Base-by-base conservation (phyloP, 331 rosid species). In the Telfairia occidentalis region DNA sequence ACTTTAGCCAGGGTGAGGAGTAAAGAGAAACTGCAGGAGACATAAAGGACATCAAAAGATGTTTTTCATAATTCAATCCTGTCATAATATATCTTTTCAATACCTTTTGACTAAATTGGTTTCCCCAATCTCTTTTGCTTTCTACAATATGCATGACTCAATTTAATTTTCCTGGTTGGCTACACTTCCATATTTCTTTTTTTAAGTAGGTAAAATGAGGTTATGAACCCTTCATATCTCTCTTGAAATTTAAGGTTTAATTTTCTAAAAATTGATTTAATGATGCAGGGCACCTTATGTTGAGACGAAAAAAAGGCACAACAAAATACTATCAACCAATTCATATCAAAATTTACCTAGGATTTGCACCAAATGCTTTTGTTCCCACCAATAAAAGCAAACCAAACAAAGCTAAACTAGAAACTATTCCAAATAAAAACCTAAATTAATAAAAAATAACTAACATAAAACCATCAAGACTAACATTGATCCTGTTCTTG, bases 21-120 rank as follows among this genome's bases (percentile, higher is more conserved):
- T 48, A 29, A 45, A 28, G 53, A 46, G 42, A 46, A 46, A 24
- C 58, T 28, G 42, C 21, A 2, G 15, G 29, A 43, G 9, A 1
- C 21, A 4, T 7, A 8, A 70, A 43, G 32, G 6, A 69, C 9
- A 23, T 4, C 0, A 4, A 11, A 5, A 10, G n/a, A 19, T 37
- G n/a, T 19, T 46, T 21, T 66, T 11, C 73, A 66, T 66, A 53
- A 40, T 71, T 71, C 54, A 69, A 48, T 37, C 54, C 57, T 45
- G 37, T 28, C 43, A 24, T 10, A 19, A 8, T n/a, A 23, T 54
- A 67, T 67, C 37, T 67, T 67, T 28, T 30, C 23, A 28, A 1
- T 28, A 30, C 43, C 43, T 71, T 46, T 71, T 29, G 28, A 28
- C 59, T 5, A 26, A 45, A 42, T 45, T 69, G 23, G 5, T 24